Conservation (phyloP, 2,329 filamentous ascomycete genomes). For the Ambrosiella xylebori region DNA sequence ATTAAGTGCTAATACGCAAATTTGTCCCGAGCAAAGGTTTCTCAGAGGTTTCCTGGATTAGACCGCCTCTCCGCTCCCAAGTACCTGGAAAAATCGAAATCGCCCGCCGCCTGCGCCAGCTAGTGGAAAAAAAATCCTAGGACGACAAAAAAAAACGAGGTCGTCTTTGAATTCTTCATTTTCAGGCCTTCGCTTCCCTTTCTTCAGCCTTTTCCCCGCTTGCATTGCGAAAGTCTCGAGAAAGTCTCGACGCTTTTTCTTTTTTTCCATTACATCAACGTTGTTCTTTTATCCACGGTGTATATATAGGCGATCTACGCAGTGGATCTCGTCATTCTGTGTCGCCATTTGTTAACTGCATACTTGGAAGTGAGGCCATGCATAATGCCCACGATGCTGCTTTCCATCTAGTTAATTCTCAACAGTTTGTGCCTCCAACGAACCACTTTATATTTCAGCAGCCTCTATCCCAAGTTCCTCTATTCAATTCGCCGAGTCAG, state of each 20-base stretch:
- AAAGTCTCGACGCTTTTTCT: neutral
- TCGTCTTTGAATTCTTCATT: slow-evolving; percentile 1
- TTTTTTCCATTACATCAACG: neutral
- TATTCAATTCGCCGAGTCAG: neutral
- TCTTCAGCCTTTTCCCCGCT: neutral
- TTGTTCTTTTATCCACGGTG: neutral
- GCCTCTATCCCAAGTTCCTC: neutral
- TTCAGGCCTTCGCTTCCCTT: neutral
- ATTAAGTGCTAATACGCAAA: no score
- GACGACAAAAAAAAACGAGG: neutral
- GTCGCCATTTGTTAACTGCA: neutral
- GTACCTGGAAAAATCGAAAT: neutral
- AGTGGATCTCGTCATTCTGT: neutral
- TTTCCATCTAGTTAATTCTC: slow-evolving; percentile 11
- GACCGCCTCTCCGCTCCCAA: neutral
- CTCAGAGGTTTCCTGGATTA: neutral
- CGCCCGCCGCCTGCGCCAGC: neutral
- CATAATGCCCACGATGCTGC: slow-evolving; percentile 12
- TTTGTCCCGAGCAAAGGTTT: neutral
- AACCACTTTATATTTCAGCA: neutral
- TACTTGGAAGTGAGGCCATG: slow-evolving; percentile 9
- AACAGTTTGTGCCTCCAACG: no score
- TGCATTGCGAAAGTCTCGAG: neutral
- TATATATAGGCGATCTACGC: neutral
- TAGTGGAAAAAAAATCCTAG: neutral